Base-by-base conservation (phyloP, 2,329 filamentous ascomycete genomes). In the Calonectria fujianensis region DNA sequence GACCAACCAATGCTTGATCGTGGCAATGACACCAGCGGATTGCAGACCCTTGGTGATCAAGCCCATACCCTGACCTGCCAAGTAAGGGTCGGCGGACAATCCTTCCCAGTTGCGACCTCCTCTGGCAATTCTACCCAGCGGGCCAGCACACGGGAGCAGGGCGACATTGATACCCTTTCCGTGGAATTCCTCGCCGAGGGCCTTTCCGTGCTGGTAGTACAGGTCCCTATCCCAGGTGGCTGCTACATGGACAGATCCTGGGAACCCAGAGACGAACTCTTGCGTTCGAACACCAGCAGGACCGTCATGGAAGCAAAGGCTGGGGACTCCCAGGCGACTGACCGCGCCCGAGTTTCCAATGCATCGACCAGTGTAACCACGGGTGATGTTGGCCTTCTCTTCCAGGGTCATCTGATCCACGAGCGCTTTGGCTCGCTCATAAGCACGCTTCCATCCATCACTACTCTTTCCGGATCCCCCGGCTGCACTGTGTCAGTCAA, bases 31-130 rank as follows among this genome's bases (percentile, higher is more conserved):
- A 82, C 95, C 95, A 20, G 93, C 92, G 80, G 93, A 91, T 83
- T 98, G 96, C 59, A 97, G 96, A 74, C 96, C 96, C 82, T 91
- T 90, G 75, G 97, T 90, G 1, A 93, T 94, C 82, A 94, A 89
- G 48, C 91, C 91, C 79, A 96, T 93, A 70, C 92, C 91, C 75
- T 93, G 87, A 69, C 94, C 96, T 68, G 94, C 93, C 67, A 95
- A 86, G 66, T 94, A 94, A 3, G 95, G 94, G 78, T 97, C 95
- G 9, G 93, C 90, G 1, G 92, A 91, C 85, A 90, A 91, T 0
- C 89, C 90, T 82, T 94, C 93, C 93, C 93, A 94, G 83, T 94
- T 89, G 48, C 88, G 86, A 16, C 89, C 89, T 54, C 85, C 88
- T 27, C 85, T 83, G 10, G 88, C 87, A 31, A 84, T 83, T 45